Conservation (phyloP, 2,329 filamentous ascomycete species). For the Cordyceps cateniannulata region DNA sequence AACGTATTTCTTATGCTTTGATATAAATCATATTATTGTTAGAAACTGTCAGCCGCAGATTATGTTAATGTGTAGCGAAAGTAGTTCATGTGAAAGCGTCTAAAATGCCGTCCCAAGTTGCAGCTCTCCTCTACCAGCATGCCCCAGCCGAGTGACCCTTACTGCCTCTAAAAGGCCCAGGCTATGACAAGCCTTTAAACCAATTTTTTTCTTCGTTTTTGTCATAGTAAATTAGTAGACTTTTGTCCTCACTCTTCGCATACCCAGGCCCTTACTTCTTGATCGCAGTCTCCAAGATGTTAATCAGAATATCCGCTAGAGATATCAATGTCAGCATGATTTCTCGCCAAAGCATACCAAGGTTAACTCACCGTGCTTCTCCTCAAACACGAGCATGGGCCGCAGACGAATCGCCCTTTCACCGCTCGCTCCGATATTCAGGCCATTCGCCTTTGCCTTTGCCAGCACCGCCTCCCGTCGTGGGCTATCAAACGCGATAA, state of each 20-base stretch:
- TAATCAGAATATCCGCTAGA: conserved; percentile 14
- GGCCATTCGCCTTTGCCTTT: conserved; percentile 27
- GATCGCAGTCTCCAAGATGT: conserved; percentile 7
- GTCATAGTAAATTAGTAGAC: no score
- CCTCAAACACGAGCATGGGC: conserved; percentile 13
- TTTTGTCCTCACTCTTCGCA: no score
- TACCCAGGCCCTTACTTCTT: not conserved
- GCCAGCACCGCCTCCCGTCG: conserved; percentile 71
- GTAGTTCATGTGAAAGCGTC: no score
- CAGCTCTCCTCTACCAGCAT: no score
- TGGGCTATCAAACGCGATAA: conserved; percentile 86
- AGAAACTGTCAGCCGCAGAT: no score
- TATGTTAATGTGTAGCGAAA: no score
- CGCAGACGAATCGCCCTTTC: conserved; percentile 12
- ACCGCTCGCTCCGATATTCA: conserved; percentile 13
- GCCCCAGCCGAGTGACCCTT: no score
- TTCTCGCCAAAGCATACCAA: no score
- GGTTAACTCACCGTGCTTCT: conserved; percentile 13
- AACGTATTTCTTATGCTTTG: no score
- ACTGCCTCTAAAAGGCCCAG: no score
- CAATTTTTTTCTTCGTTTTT: not conserved
- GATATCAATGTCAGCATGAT: not conserved
- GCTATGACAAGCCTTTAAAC: not conserved
- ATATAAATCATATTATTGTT: no score
- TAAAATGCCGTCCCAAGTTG: no score